Percentiles rank a stretch among this genome's conserved stretches.
Evolutionary conservation across 306 rosid genomes (phyloP).

Genomic region (Adenanthera pavonina): DNA sequence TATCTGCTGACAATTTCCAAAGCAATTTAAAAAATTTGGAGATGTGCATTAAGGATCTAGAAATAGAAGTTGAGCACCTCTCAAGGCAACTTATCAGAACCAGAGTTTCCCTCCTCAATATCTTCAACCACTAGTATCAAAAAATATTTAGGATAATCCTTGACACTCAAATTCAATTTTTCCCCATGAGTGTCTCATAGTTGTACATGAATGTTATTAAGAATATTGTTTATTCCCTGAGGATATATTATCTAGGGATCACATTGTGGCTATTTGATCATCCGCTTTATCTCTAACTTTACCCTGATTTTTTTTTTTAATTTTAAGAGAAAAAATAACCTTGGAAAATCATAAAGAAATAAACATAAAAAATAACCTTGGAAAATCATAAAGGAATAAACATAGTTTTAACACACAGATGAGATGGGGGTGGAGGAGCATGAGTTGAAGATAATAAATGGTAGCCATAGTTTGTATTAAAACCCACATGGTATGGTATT

Average conservation of each 20-base stretch:
- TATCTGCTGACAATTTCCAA: slow-evolving; percentile 27
- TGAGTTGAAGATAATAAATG: neutral
- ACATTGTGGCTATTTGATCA: neutral
- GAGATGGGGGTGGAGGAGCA: neutral
- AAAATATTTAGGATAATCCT: neutral
- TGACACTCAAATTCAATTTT: neutral
- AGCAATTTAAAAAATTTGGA: slow-evolving; percentile 23
- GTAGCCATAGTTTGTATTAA: neutral
- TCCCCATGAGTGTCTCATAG: slow-evolving; percentile 16
- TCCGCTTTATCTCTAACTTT: neutral
- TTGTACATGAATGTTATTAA: slow-evolving; percentile 29
- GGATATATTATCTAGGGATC: slow-evolving; percentile 2
- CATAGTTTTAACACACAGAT: too few relatives aligned
- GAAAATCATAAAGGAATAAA: too few relatives aligned
- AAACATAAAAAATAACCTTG: too few relatives aligned
- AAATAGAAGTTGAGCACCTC: slow-evolving; percentile 28
- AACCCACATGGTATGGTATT: slow-evolving; percentile 7
- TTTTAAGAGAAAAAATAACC: too few relatives aligned
- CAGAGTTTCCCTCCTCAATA: slow-evolving; percentile 45
- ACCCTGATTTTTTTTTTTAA: too few relatives aligned
- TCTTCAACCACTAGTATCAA: slow-evolving; percentile 35
- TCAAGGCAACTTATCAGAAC: slow-evolving; percentile 38
- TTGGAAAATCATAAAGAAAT: too few relatives aligned
- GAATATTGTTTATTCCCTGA: neutral
- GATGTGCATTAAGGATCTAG: slow-evolving; percentile 37